phyloP scores from a whole-genome alignment of 2,329 filamentous ascomycete genomes.

The Xylaria polymorpha region DNA sequence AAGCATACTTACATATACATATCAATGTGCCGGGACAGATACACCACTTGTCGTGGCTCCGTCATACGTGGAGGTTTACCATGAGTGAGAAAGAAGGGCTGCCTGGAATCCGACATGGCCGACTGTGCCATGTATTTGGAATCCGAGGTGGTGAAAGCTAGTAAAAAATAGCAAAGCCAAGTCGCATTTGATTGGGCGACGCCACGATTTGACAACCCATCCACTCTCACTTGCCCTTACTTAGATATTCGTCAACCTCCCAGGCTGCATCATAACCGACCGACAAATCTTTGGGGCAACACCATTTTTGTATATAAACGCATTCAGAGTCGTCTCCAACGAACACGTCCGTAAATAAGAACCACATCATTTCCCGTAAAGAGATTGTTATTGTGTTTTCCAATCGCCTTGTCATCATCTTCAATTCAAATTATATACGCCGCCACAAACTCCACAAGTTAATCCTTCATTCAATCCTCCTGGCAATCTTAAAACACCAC shows the following conservation, averaged over 20 bases:
- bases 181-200: slow-evolving; percentile 22
- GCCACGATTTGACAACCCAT: slow-evolving; percentile 9
- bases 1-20: neutral
- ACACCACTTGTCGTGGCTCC: slow-evolving; percentile 4
- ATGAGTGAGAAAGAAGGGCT: slow-evolving; percentile 5
- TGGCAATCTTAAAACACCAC: slow-evolving; percentile 7
- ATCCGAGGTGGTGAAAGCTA: slow-evolving; percentile 20
- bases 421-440: slow-evolving; percentile 8
- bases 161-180: slow-evolving; percentile 10
- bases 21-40: slow-evolving; percentile 3
- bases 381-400: neutral
- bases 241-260: slow-evolving; percentile 11
- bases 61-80: slow-evolving; percentile 7
- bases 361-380: neutral
- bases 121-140: slow-evolving; percentile 30
- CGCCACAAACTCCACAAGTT: slow-evolving; percentile 19
- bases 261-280: slow-evolving; percentile 23
- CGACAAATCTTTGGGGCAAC: neutral
- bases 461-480: slow-evolving; percentile 5
- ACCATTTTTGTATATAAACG: slow-evolving; percentile 9
- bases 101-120: slow-evolving; percentile 18
- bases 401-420: neutral
- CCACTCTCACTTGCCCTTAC: neutral
- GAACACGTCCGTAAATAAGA: neutral
- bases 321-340: neutral